Evolutionary conservation across 768 basidiomycete genomes (phyloP).

Genomic region (Myochromella boudieri): DNA sequence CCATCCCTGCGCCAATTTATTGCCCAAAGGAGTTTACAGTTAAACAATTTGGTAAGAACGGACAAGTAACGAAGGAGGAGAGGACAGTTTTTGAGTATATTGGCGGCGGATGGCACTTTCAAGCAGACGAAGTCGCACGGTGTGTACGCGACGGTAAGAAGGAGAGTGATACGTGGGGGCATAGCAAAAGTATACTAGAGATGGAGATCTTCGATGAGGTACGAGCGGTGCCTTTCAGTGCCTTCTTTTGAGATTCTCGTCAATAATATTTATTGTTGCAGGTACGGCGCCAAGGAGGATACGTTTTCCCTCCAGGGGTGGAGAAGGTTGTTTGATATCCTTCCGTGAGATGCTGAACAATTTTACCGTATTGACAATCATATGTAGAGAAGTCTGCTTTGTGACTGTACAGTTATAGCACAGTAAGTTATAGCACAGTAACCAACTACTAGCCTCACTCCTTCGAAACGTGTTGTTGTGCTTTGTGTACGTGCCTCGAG

Average conservation of each 20-base stretch:
- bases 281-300: slow-evolving; percentile 70
- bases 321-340: slow-evolving; percentile 43
- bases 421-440: no score
- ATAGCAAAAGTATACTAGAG: slow-evolving; percentile 75
- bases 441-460: no score
- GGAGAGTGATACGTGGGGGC: slow-evolving; percentile 75
- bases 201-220: slow-evolving; percentile 90
- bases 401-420: no score
- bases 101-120: slow-evolving; percentile 79
- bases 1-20: slow-evolving; percentile 64
- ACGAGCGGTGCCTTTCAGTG: no score
- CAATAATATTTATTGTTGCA: slow-evolving; percentile 19
- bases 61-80: slow-evolving; percentile 54
- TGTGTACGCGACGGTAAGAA: slow-evolving; percentile 71
- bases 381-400: no score
- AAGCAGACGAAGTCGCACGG: slow-evolving; percentile 86
- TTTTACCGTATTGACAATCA: no score
- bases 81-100: slow-evolving; percentile 55
- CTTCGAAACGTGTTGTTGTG: no score
- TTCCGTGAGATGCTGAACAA: no score
- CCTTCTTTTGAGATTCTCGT: background rate
- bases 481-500: no score
- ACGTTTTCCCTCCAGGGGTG: slow-evolving; percentile 60
- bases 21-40: slow-evolving; percentile 67
- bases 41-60: slow-evolving; percentile 52